Evolutionary conservation across 2,329 filamentous ascomycete genomes (phyloP).

Genomic region (Ophiosphaerella herpotricha): DNA sequence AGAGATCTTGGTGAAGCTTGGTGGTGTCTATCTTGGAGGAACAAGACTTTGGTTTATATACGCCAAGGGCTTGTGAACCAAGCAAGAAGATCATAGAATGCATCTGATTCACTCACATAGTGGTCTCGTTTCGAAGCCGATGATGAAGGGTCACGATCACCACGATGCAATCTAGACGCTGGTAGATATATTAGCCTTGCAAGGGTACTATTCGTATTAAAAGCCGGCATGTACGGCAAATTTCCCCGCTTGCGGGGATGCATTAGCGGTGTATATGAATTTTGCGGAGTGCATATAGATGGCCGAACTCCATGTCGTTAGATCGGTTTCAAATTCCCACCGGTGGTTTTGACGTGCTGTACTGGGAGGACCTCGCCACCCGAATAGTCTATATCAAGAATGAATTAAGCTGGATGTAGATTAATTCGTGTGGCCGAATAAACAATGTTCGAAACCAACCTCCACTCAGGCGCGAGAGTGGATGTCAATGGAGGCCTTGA

Average conservation of each 20-base stretch:
- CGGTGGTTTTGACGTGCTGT: not conserved
- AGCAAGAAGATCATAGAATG: not conserved
- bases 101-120: not conserved
- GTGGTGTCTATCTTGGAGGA: conserved; percentile 8
- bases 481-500: no score
- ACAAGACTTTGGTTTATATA: conserved; percentile 21
- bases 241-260: not conserved
- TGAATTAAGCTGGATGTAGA: not conserved
- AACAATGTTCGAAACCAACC: no score
- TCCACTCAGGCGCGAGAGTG: no score
- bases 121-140: not conserved
- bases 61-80: conserved; percentile 14
- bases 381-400: not conserved
- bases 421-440: not conserved
- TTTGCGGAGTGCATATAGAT: not conserved
- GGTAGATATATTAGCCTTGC: not conserved
- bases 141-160: not conserved
- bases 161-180: not conserved
- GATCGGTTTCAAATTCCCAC: not conserved
- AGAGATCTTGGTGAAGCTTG: conserved; percentile 5
- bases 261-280: conserved; percentile 1
- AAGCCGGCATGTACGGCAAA: not conserved
- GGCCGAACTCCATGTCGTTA: not conserved
- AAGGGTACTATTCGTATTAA: not conserved
- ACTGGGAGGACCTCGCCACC: not conserved